Evolutionary conservation across 2,329 filamentous ascomycete genomes (phyloP), one percentile per base, ranked within the genome.

Genomic region (Cercospora berteroae): DNA sequence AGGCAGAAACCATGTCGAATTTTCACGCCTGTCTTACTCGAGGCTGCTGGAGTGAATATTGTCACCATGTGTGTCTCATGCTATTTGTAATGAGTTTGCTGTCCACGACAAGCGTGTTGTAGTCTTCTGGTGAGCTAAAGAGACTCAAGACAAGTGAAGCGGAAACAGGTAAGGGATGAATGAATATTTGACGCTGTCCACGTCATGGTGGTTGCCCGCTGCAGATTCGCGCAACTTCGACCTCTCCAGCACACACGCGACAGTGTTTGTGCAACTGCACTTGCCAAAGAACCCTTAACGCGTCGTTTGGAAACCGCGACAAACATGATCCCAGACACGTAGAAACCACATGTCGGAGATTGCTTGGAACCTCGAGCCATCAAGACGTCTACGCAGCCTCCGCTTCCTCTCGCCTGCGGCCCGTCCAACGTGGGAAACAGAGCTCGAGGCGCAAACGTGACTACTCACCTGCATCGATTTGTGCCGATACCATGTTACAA

Each of bases 1-100:
- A 64, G 58, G 60, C 25, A 42, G 48, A 60, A 64, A 61, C 29
- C 56, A 67, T 61, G 58, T 50, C 44, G 39, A 64, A 60, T 13
- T 33, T 57, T 29, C 55, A 58, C 55, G 18, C 27, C 16, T 18
- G 18, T 16, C 55, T 13, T 4, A 36, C 7, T 20, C 27, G 16
- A 6, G 55, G n/a, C 16, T 33, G 16, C 29, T 33, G 9, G 27
- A 9, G 6, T 52, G 20, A n/a, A n/a, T 23, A n/a, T 12, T 52
- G 48, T 25, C 20, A n/a, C 8, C 23, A 27, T 27, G 48, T 52
- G 48, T 25, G 20, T 16, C 20, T 27, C 23, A 16, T 16, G 23
- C 48, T 27, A n/a, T 16, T 27, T 16, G 20, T 23, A 13, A 52
- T 52, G 23, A 27, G 48, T 27, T 13, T 25, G 23, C 48, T 13